Evolutionary conservation across 352 stramenopile genomes (phyloP).

Genomic region (Phytophthora constricta): DNA sequence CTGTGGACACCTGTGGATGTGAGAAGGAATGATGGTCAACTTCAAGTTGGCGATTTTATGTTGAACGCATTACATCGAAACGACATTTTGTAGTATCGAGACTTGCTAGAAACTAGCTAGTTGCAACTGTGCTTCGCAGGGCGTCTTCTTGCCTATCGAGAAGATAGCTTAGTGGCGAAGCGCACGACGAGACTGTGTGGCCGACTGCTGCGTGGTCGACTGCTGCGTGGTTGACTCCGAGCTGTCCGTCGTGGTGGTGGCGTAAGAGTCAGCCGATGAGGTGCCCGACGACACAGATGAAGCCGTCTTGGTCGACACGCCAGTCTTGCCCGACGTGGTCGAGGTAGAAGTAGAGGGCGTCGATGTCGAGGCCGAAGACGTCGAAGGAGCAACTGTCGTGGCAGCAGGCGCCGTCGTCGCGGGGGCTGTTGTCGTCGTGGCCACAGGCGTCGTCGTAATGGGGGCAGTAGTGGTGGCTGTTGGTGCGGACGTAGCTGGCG

Average conservation of each 20-base stretch:
- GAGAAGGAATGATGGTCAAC: too few species aligned
- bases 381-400: background rate
- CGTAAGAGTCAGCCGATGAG: constrained; percentile 27
- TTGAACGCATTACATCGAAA: too few species aligned
- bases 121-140: too few species aligned
- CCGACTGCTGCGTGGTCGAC: constrained; percentile 29
- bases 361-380: background rate
- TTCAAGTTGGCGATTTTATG: too few species aligned
- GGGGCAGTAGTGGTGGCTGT: background rate
- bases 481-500: background rate
- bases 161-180: constrained; percentile 29
- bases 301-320: constrained; percentile 7
- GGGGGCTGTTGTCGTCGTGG: background rate
- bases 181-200: constrained; percentile 23
- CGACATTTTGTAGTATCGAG: too few species aligned
- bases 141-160: constrained; percentile 7
- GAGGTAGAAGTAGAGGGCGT: background rate
- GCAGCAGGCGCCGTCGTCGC: background rate
- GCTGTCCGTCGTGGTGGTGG: constrained; percentile 5
- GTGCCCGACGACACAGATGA: constrained; percentile 14
- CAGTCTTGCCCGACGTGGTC: constrained; percentile 23
- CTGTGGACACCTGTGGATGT: too few species aligned
- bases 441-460: constrained; percentile 3
- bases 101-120: too few species aligned
- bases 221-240: constrained; percentile 11